Conservation (phyloP, 2,329 filamentous ascomycete species). For the Claviceps sp. region DNA sequence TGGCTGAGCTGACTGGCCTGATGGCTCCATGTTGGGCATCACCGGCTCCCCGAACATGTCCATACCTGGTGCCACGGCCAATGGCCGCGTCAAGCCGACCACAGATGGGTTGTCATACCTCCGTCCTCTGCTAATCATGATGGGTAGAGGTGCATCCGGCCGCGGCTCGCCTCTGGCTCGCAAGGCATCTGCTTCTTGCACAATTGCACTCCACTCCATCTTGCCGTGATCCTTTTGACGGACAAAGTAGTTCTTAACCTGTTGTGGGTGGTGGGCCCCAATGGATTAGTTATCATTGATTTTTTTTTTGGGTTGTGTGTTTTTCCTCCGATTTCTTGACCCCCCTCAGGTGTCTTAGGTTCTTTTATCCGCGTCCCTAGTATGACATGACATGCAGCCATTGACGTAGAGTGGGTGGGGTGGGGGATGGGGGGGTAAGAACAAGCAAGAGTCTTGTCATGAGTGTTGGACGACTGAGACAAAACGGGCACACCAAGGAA, state of each 20-base stretch:
- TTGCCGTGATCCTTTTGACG: constrained; percentile 48
- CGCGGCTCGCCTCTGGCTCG: constrained; percentile 41
- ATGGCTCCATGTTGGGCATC: constrained; percentile 31
- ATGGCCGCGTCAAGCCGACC: constrained; percentile 21
- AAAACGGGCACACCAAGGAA: background rate
- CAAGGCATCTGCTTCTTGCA: constrained; percentile 46
- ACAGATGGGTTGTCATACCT: constrained; percentile 30
- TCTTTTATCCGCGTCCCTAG: background rate
- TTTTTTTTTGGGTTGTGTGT: background rate
- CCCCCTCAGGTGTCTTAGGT: background rate
- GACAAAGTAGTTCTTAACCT: constrained; percentile 58
- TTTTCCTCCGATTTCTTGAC: background rate
- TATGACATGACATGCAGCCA: constrained; percentile 2
- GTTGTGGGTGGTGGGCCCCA: constrained; percentile 16
- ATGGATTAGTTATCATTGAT: background rate
- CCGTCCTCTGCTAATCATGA: constrained; percentile 34
- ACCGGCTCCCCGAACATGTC: constrained; percentile 33
- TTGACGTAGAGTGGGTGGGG: background rate
- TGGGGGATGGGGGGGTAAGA: background rate
- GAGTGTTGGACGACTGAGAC: background rate
- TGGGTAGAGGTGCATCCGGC: constrained; percentile 45
- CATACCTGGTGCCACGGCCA: constrained; percentile 31
- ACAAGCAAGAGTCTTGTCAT: background rate
- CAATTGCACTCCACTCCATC: constrained; percentile 45
- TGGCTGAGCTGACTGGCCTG: constrained; percentile 2